Evolutionary conservation across 169 alveolate species (phyloP), one percentile per base, ranked within the genome.

Genomic region (Cryptosporidium meleagridis): DNA sequence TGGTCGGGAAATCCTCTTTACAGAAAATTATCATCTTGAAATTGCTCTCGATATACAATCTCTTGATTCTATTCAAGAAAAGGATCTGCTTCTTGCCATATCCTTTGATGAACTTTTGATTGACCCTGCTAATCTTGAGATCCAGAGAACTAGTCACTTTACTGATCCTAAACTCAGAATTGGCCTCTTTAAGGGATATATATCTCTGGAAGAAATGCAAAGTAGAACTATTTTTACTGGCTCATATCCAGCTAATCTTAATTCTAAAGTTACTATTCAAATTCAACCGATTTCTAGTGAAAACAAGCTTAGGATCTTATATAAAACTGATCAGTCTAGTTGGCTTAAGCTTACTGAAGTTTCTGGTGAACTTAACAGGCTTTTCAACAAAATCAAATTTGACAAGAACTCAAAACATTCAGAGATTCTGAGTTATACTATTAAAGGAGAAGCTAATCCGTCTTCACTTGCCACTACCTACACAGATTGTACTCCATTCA

Each of bases 191-290:
- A 80, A 59, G 58, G 44, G 31, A 7, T 41, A 80, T 23, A 65
- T 80, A 16, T 59, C 87, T n/a, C 14, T 80, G 21, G 87, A 80
- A 44, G 67, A 80, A 3, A 80, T 59, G 80, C 12, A n/a, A 31
- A 29, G 26, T 18, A 80, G 87, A 65, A 62, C 44, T 14, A 23
- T 80, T 7, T 2, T 44, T 3, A 39, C 87, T 29, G 87, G 80
- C 14, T 21, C 68, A 23, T 59, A 26, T 44, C 33, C 39, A 39
- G 62, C 53, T 7, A 8, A 1, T 14, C 0, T 39, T 21, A n/a
- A 26, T 21, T 80, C 87, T 3, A 59, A 80, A 26, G 31, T 80
- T 3, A 41, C 1, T 9, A 37, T 80, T 48, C 87, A 80, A 45
- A 37, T 80, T 8, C 72, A 65, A n/a, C 23, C 48, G 2, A 1